These are phyloP conservation scores for Camelina sativa DNA, from an alignment of 345 rosid genomes.

Conservation along the genomic window DNA sequence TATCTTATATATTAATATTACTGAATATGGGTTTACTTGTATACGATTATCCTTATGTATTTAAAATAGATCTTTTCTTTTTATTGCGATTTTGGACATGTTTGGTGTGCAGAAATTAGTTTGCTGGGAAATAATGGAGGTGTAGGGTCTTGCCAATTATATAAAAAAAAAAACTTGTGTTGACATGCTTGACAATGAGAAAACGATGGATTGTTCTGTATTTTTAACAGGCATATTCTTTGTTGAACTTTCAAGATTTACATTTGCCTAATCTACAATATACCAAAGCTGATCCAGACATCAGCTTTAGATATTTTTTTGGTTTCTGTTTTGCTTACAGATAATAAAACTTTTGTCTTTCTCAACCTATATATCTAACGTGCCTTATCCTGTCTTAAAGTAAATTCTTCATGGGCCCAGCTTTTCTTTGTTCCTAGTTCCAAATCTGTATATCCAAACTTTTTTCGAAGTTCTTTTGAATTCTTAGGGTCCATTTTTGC, in stretches of 20 bases:
- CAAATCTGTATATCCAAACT: constrained; percentile 23
- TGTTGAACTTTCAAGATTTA: constrained; percentile 27
- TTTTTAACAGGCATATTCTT: constrained; percentile 45
- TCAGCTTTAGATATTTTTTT: constrained; percentile 13
- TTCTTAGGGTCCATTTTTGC: constrained; percentile 18
- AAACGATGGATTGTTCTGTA: constrained; percentile 41
- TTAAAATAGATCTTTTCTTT: background rate
- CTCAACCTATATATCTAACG: constrained; percentile 30
- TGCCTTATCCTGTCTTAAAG: constrained; percentile 42
- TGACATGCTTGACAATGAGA: constrained; percentile 43
- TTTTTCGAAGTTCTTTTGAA: constrained; percentile 29
- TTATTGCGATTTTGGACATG: constrained; percentile 15
- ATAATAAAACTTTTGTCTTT: constrained; percentile 22
- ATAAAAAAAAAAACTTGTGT: constrained; percentile 23
- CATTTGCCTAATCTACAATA: constrained; percentile 30
- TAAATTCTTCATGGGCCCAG: constrained; percentile 40
- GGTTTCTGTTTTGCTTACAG: constrained; percentile 21
- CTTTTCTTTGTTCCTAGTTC: constrained; percentile 38
- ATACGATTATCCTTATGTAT: constrained; percentile 12
- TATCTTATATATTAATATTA: background rate
- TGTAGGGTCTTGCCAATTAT: constrained; percentile 48
- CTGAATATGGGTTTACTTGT: constrained; percentile 14
- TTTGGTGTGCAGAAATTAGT: constrained; percentile 37
- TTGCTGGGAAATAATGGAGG: constrained; percentile 36
- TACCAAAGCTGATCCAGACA: constrained; percentile 34